These are phyloP conservation scores for Linnemannia schmuckeri DNA, from an alignment of 192 early-diverging fungal species.

Conservation along the genomic window DNA sequence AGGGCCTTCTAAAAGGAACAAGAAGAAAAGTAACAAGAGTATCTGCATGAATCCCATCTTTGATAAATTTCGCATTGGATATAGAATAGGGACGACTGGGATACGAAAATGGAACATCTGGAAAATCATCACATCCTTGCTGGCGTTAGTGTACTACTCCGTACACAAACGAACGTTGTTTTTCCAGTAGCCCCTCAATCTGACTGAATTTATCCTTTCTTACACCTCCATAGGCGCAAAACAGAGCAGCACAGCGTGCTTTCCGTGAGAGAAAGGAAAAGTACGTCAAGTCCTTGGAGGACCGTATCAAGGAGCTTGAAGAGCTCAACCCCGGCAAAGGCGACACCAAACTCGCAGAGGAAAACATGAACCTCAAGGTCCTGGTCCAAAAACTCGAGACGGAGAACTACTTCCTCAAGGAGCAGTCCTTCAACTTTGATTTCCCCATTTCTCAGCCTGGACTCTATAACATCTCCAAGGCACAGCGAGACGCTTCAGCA, in stretches of 20 bases:
- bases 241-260: constrained; percentile 86
- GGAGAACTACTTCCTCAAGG: constrained; percentile 68
- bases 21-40: neutral
- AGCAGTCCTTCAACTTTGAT: constrained; percentile 65
- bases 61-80: neutral
- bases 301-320: constrained; percentile 79
- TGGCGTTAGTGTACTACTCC: neutral
- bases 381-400: constrained; percentile 64
- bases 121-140: neutral
- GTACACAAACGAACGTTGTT: neutral
- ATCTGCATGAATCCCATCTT: neutral
- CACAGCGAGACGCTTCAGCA: neutral
- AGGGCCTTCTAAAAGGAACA: neutral
- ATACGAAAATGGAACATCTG: neutral
- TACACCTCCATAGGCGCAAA: constrained; percentile 69
- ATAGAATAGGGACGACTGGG: neutral
- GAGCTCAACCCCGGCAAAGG: constrained; percentile 63
- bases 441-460: constrained; percentile 62
- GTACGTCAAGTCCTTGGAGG: constrained; percentile 86
- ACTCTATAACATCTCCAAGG: constrained; percentile 45
- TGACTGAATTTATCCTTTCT: neutral
- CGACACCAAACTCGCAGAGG: constrained; percentile 53
- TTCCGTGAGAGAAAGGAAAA: constrained; percentile 91
- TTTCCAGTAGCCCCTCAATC: neutral
- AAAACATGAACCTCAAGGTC: constrained; percentile 63